Percentiles rank a stretch among this genome's conserved stretches.
Evolutionary conservation across 2,329 filamentous ascomycete species (phyloP).

Genomic region (Penicillium sp.): DNA sequence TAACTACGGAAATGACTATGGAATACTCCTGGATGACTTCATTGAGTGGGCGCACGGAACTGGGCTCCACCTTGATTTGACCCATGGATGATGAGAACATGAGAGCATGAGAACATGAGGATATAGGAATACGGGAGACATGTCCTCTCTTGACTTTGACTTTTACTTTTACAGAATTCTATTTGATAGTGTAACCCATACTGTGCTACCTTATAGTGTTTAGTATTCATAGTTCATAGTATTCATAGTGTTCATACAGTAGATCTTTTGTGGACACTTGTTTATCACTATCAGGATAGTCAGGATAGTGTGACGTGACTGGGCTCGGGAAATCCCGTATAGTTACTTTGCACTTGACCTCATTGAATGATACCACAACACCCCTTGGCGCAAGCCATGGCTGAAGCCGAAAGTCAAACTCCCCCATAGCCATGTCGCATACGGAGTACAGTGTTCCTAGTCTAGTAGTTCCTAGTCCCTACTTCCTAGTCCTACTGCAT

Average conservation of each 20-base stretch:
- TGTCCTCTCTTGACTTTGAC: not conserved
- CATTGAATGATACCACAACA: not conserved
- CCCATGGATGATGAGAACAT: constrained; percentile 11
- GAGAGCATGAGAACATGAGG: not conserved
- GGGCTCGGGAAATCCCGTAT: not conserved
- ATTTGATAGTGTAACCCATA: constrained; percentile 5
- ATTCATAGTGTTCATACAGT: too few relatives aligned
- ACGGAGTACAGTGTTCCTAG: constrained; percentile 22
- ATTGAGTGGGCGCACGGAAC: constrained; percentile 19
- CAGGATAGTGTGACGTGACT: not conserved
- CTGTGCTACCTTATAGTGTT: constrained; percentile 4
- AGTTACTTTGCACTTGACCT: constrained; percentile 1
- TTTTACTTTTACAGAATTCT: not conserved
- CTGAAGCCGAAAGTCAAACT: not conserved
- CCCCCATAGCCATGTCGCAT: not conserved
- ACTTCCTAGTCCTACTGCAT: too few relatives aligned
- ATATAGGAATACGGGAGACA: not conserved
- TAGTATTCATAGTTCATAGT: too few relatives aligned
- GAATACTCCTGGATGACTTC: constrained; percentile 19
- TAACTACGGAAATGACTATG: not conserved
- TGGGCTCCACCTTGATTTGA: constrained; percentile 22
- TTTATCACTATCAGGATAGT: too few relatives aligned
- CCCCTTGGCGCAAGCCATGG: not conserved
- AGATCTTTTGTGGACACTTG: too few relatives aligned
- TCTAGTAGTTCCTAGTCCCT: too few relatives aligned